Base-by-base conservation (phyloP, 148 eudicot species). In the Chenopodium quinoa region DNA sequence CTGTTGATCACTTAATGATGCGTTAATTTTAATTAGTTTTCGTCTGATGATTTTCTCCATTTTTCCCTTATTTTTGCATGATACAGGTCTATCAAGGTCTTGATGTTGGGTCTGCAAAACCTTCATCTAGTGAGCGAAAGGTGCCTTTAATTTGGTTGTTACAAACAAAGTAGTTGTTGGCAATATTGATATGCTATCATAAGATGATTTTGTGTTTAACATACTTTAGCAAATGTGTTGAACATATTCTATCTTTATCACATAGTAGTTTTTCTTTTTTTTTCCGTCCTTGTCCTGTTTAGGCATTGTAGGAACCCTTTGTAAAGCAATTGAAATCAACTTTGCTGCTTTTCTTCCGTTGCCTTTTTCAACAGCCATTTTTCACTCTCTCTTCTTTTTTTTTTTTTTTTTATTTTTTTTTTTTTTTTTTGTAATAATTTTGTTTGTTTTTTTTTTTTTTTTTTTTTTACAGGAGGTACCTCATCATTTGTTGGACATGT, bases 31-130 rank as follows among this genome's bases (percentile, higher is more conserved):
- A 56, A 6, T 9, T 67, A 50, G 12, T 67, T 10, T 67, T 67
- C 7, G 1, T 16, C 37, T 69, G 73, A 34, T 32, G 10, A 34
- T 19, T 32, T 20, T 62, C 63, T 50, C 54, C 54, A 2, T 69
- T 16, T 16, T 10, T 9, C 19, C 47, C 40, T 67, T 56, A 40
- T 56, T 56, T 56, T 13, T 17, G 62, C 1, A 2, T 81, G 75
- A 27, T 75, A 77, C 91, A 95, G 99, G 99, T 95, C 68, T 95
- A 95, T 83, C 86, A 76, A 87, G 99, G 99, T 60, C 99, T 95
- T 88, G 98, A 95, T 88, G 83, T 95, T 79, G 99, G 99, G 72
- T 95, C 99, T 32, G 99, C 99, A 47, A 95, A 95, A 84, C 98
- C 99, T 86, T 86, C 93, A 72, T 27, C 85, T 65, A 86, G 85